Evolutionary conservation across 2,329 filamentous ascomycete genomes (phyloP).

Genomic region (Didymella glomerata): DNA sequence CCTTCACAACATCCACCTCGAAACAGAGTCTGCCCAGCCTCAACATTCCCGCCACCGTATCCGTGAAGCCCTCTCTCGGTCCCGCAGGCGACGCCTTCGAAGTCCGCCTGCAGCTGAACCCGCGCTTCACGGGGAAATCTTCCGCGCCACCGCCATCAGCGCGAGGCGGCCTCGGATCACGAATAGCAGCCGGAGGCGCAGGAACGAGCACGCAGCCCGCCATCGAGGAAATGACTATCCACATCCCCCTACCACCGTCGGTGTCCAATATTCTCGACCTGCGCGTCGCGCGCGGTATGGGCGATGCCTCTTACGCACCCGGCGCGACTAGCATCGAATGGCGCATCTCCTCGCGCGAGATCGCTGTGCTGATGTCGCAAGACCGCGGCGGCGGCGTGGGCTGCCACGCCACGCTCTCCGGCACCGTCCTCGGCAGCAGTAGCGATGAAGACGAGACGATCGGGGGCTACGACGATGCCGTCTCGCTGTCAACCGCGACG

Average conservation of each 20-base stretch:
- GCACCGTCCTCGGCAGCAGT: conserved; percentile 74
- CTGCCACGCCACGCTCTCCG: conserved; percentile 76
- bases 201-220: conserved; percentile 50
- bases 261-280: conserved; percentile 87
- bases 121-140: conserved; percentile 54
- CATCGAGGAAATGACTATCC: conserved; percentile 79
- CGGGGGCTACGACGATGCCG: conserved; percentile 47
- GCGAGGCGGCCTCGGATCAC: conserved; percentile 28
- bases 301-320: conserved; percentile 82
- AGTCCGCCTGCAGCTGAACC: conserved; percentile 75
- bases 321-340: conserved; percentile 80
- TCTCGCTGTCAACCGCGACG: conserved; percentile 32
- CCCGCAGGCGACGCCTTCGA: conserved; percentile 84
- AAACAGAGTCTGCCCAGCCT: conserved; percentile 59
- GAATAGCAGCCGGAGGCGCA: background rate
- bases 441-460: conserved; percentile 56
- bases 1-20: conserved; percentile 39
- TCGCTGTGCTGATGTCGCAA: conserved; percentile 57
- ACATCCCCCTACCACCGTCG: conserved; percentile 77
- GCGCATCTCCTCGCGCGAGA: conserved; percentile 81
- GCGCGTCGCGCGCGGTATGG: conserved; percentile 76
- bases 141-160: conserved; percentile 52
- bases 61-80: conserved; percentile 83
- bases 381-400: conserved; percentile 61
- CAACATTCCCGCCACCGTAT: conserved; percentile 81